Percentiles rank a stretch among this genome's conserved stretches.
phyloP scores from a whole-genome alignment of 1,139 yeast genomes.

The Suhomyces panamericanus region DNA sequence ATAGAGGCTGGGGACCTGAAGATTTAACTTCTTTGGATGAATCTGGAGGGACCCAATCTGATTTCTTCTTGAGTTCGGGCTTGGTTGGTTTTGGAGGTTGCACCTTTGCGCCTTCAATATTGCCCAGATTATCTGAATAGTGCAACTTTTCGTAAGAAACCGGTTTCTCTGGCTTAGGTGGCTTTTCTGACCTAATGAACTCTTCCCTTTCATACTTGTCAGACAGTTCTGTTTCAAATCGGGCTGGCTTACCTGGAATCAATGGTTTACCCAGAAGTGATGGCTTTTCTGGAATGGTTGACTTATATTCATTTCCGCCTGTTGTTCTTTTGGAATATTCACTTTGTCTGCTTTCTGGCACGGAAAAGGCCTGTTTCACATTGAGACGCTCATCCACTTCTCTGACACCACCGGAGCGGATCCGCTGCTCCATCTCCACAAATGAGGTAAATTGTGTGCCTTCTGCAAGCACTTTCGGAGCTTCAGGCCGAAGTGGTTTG shows the following conservation, averaged over 20 bases:
- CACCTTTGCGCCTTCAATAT: too few relatives aligned
- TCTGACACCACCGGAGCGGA: conserved; percentile 13
- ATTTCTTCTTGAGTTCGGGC: background rate
- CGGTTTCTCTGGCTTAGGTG: background rate
- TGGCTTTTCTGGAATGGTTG: background rate
- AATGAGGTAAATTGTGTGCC: conserved; percentile 20
- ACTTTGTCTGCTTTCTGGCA: background rate
- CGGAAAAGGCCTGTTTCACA: background rate
- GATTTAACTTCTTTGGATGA: conserved; percentile 10
- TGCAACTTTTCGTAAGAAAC: too few relatives aligned
- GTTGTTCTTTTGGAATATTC: background rate
- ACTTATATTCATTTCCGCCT: background rate
- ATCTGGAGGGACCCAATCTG: conserved; percentile 15
- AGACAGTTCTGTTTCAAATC: background rate
- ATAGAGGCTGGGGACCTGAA: conserved; percentile 15
- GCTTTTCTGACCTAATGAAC: background rate
- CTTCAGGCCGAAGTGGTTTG: too few relatives aligned
- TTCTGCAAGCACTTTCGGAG: background rate
- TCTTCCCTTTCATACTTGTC: background rate
- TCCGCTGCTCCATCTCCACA: conserved; percentile 23
- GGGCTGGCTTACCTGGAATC: background rate
- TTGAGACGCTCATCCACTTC: background rate
- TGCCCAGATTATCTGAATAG: too few relatives aligned
- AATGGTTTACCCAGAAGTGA: too few relatives aligned
- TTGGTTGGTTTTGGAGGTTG: background rate